Base-by-base conservation (phyloP, 2,329 filamentous ascomycete genomes). In the Alternaria alternata region DNA sequence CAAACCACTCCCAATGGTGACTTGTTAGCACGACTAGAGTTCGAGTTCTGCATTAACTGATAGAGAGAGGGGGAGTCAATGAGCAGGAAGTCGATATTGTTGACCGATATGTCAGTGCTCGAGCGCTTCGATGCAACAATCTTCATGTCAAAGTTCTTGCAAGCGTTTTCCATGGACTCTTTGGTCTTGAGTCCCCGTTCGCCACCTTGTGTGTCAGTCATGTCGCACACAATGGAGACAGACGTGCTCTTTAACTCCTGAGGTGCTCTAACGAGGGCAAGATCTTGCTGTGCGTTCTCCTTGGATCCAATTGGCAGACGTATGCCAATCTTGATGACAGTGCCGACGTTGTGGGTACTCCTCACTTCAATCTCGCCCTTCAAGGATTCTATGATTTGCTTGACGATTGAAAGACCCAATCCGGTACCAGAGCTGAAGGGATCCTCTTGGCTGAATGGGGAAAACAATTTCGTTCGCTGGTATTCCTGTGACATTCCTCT, bases 401-500 rank as follows among this genome's bases (percentile, higher is more conserved):
- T 74, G 22, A 78, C 76, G 36, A 79, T 77, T 20, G 66, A 73
- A 32, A 79, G 65, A 7, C 77, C 77, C 6, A 79, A 56, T 2
- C 77, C 77, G 8, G 73, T 75, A 8, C 77, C 77, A 5, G 67
- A 69, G 7, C 68, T 64, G 36, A 77, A 73, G 4, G 74, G 70
- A 38, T 78, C 71, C 53, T 78, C 77, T 51, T 79, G 77, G 30
- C 69, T 72, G 42, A 78, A 79, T 1, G 76, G 73, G 2, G 71
- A 67, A 52, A 75, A 78, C 3, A 78, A 57, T 22, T 72, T 69
- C 6, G 69, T 66, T 49, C 68, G 60, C 36, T 77, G 73, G 48
- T 72, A 79, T 14, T 78, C 75, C 7, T 62, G 28, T 28, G 73
- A 75, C 72, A 79, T 79, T 28, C 77, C 77, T 14, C 69, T 71